Evolutionary conservation across 805 yeast species (phyloP).

Genomic region (Wickerhamiella siamensis): DNA sequence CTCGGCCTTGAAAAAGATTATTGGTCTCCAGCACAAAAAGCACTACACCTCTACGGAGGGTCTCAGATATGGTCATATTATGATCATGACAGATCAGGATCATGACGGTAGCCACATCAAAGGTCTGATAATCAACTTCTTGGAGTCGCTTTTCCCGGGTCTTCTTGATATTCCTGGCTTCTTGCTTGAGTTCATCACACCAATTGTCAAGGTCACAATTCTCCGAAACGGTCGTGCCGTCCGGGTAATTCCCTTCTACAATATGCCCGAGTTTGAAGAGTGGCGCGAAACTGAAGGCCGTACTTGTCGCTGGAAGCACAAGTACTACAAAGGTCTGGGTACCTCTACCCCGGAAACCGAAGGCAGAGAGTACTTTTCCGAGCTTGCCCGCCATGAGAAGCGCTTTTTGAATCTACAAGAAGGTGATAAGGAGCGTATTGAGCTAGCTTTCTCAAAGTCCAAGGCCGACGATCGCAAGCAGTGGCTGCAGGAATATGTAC

Average conservation of each 20-base stretch:
- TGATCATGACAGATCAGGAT: constrained; percentile 99
- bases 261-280: constrained; percentile 86
- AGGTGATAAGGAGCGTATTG: constrained; percentile 59
- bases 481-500: constrained; percentile 82
- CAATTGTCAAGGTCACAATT: constrained; percentile 81
- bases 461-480: constrained; percentile 96
- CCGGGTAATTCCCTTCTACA: constrained; percentile 60
- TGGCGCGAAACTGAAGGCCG: constrained; percentile 83
- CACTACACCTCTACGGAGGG: constrained; percentile 57
- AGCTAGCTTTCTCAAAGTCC: constrained; percentile 85
- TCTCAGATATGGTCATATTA: constrained; percentile 85
- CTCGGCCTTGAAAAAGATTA: constrained; percentile 85
- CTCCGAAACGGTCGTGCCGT: constrained; percentile 32
- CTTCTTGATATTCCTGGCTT: constrained; percentile 81
- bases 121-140: constrained; percentile 83
- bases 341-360: constrained; percentile 65
- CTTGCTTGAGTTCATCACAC: constrained; percentile 85
- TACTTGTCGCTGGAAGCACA: constrained; percentile 69
- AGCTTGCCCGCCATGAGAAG: constrained; percentile 74
- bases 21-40: constrained; percentile 90
- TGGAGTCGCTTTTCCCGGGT: constrained; percentile 92
- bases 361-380: constrained; percentile 75
- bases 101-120: constrained; percentile 97
- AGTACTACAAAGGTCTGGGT: constrained; percentile 98
- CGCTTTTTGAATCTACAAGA: constrained; percentile 68